Evolutionary conservation across 768 basidiomycete genomes (phyloP).

Genomic region (Rhizopogon vinicolor): DNA sequence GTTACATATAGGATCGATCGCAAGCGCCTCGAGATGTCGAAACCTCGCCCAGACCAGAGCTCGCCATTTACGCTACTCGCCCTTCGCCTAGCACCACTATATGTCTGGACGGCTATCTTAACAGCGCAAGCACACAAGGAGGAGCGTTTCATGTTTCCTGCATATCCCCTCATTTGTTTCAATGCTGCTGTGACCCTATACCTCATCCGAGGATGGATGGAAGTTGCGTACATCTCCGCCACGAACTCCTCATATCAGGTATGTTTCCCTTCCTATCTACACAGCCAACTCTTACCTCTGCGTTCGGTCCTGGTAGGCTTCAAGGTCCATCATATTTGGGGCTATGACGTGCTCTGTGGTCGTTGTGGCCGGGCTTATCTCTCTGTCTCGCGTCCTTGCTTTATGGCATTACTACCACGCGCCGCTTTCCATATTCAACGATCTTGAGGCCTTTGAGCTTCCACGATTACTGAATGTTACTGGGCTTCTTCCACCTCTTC

Average conservation of each 20-base stretch:
- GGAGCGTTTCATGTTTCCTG: slow-evolving; percentile 98
- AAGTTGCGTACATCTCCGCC: slow-evolving; percentile 63
- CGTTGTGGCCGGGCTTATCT: slow-evolving; percentile 61
- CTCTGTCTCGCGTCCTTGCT: slow-evolving; percentile 75
- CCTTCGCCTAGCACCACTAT: slow-evolving; percentile 80
- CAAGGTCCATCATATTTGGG: slow-evolving; percentile 70
- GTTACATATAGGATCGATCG: slow-evolving; percentile 74
- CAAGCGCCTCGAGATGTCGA: slow-evolving; percentile 62
- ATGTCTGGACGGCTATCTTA: slow-evolving; percentile 85
- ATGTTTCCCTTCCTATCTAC: slow-evolving; percentile 20
- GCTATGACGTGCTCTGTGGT: slow-evolving; percentile 70
- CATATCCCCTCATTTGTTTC: slow-evolving; percentile 87
- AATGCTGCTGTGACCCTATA: slow-evolving; percentile 91
- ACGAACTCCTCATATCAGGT: slow-evolving; percentile 88
- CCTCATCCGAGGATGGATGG: slow-evolving; percentile 83
- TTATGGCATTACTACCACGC: slow-evolving; percentile 89
- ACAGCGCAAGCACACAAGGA: slow-evolving; percentile 90
- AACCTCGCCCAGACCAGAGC: slow-evolving; percentile 51
- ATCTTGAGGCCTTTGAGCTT: slow-evolving; percentile 74
- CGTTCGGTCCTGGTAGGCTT: slow-evolving; percentile 49
- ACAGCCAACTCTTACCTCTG: neutral
- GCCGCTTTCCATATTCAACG: slow-evolving; percentile 65
- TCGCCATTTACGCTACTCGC: slow-evolving; percentile 77
- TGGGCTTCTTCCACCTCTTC: slow-evolving; percentile 50
- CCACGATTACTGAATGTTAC: slow-evolving; percentile 76